Evolutionary conservation across 805 yeast species (phyloP).

Genomic region (Middelhovenomyces tepae): DNA sequence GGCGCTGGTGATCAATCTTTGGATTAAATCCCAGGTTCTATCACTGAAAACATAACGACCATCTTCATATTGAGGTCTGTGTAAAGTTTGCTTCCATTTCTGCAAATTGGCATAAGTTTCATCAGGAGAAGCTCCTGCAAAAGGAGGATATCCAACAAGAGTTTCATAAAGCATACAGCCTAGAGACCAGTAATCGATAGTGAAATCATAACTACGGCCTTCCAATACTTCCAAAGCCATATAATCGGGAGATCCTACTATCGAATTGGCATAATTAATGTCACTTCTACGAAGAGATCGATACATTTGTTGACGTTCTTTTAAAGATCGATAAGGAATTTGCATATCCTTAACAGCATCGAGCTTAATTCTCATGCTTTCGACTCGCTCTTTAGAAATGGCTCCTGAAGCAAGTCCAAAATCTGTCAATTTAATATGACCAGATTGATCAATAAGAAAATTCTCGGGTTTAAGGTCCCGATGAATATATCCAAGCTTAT

Average conservation of each 20-base stretch:
- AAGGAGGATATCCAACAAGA: constrained; percentile 94
- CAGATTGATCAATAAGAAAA: constrained; percentile 79
- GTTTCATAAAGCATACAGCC: constrained; percentile 98
- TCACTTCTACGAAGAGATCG: constrained; percentile 64
- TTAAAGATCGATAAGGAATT: constrained; percentile 61
- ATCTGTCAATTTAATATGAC: constrained; percentile 90
- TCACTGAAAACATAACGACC: constrained; percentile 91
- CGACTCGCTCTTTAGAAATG: constrained; percentile 85
- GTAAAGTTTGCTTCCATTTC: constrained; percentile 81
- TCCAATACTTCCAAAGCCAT: constrained; percentile 97
- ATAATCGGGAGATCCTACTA: constrained; percentile 97
- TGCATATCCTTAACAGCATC: constrained; percentile 70
- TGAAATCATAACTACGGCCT: constrained; percentile 87
- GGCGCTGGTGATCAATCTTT: constrained; percentile 72
- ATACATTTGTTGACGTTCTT: constrained; percentile 82
- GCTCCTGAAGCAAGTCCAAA: constrained; percentile 97
- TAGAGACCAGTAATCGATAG: constrained; percentile 97
- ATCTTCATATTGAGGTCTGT: constrained; percentile 85
- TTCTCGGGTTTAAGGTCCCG: constrained; percentile 95
- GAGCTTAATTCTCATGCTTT: constrained; percentile 65
- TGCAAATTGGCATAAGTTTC: constrained; percentile 92
- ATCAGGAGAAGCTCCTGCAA: constrained; percentile 85
- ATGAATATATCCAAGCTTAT: constrained; percentile 91
- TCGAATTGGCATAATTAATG: constrained; percentile 82
- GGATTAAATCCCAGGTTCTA: constrained; percentile 88